Percentiles rank a stretch among this genome's conserved stretches.
Conservation (phyloP, 2,329 filamentous ascomycete genomes). For the Xylaria sp. region DNA sequence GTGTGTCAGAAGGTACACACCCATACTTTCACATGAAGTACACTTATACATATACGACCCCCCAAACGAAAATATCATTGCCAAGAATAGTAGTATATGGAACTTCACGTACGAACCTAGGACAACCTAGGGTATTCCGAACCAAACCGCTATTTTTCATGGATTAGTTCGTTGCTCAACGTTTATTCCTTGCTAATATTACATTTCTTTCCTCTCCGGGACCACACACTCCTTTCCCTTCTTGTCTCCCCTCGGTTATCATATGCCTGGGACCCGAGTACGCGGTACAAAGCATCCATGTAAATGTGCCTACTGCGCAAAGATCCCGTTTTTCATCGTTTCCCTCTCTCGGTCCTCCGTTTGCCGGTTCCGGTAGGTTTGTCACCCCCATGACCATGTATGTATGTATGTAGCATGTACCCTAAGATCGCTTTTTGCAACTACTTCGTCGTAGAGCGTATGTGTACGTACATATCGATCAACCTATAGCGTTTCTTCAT, state of each 20-base stretch:
- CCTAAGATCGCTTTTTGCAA: background rate
- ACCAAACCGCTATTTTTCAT: slow-evolving; percentile 20
- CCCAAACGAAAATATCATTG: slow-evolving; percentile 3
- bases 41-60: slow-evolving; percentile 5
- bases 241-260: slow-evolving; percentile 15
- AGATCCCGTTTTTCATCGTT: background rate
- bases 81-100: slow-evolving; percentile 8
- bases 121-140: slow-evolving; percentile 16
- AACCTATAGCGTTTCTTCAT: slow-evolving; percentile 6
- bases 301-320: background rate
- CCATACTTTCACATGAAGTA: slow-evolving; percentile 1
- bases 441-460: slow-evolving; percentile 12
- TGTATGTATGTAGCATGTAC: slow-evolving; percentile 17
- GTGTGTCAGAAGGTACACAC: slow-evolving; percentile 11
- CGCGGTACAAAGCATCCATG: slow-evolving; percentile 29
- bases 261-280: slow-evolving; percentile 25
- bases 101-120: slow-evolving; percentile 5
- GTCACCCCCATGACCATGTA: slow-evolving; percentile 18
- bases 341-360: background rate
- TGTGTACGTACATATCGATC: slow-evolving; percentile 9
- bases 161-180: slow-evolving; percentile 10
- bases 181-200: background rate
- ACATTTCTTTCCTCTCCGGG: background rate
- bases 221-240: background rate
- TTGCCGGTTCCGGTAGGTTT: background rate